A percentile compares a stretch with the other conserved stretches of the same genome.
phyloP scores from a whole-genome alignment of 2,329 filamentous ascomycete genomes.

The Talaromyces albobiverticillius region DNA sequence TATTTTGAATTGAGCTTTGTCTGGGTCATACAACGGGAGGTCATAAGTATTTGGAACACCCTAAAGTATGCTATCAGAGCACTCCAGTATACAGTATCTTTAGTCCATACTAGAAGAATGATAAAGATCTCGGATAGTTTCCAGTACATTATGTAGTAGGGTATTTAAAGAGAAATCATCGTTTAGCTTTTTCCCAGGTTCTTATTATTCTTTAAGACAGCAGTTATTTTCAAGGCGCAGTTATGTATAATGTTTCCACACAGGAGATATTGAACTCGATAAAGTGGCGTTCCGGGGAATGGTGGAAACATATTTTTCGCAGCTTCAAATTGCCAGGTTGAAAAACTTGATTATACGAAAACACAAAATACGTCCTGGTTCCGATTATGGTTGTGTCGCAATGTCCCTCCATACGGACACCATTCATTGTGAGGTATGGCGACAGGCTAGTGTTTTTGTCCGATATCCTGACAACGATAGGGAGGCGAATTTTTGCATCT shows the following conservation, averaged over 20 bases:
- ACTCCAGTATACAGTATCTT: too few relatives aligned
- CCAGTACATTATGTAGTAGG: too few relatives aligned
- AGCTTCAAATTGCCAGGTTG: not conserved
- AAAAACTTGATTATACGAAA: not conserved
- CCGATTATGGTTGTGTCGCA: not conserved
- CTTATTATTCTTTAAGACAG: too few relatives aligned
- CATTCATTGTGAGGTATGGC: not conserved
- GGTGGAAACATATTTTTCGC: not conserved
- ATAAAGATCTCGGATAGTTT: too few relatives aligned
- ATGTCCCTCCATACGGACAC: not conserved
- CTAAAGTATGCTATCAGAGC: too few relatives aligned
- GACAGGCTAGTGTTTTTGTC: not conserved
- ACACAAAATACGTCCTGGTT: not conserved
- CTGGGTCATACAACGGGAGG: too few relatives aligned
- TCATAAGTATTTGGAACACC: too few relatives aligned
- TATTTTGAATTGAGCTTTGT: too few relatives aligned
- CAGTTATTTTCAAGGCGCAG: too few relatives aligned
- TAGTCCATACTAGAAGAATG: too few relatives aligned
- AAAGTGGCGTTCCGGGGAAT: not conserved
- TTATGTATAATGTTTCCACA: conserved; percentile 28
- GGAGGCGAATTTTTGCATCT: not conserved
- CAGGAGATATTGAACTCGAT: not conserved
- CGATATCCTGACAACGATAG: not conserved
- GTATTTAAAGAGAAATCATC: too few relatives aligned
- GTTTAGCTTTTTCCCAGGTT: too few relatives aligned